Percentiles rank a stretch among this genome's conserved stretches.
Evolutionary conservation across 1,139 yeast genomes (phyloP).

Genomic region (Taphrina flavorubra): DNA sequence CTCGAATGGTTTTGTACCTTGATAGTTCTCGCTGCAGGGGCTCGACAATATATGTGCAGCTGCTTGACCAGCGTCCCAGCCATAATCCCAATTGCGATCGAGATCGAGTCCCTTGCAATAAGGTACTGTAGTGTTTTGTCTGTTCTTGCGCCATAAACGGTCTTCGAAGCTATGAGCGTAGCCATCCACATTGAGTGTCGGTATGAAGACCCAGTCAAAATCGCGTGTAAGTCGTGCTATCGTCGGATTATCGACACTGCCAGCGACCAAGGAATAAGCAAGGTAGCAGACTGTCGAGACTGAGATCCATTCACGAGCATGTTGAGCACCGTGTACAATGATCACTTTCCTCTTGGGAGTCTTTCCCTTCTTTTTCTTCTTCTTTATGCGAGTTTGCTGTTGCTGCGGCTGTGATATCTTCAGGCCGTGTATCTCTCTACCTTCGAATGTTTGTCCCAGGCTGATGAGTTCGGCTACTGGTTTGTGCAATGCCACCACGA

Average conservation of each 20-base stretch:
- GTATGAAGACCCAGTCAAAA: conserved; percentile 75
- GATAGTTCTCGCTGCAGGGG: conserved; percentile 55
- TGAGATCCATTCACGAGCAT: conserved; percentile 91
- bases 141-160: conserved; percentile 85
- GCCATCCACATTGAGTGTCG: conserved; percentile 90
- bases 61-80: conserved; percentile 60
- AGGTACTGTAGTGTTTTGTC: conserved; percentile 73
- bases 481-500: conserved; percentile 63
- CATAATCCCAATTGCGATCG: conserved; percentile 81
- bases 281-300: conserved; percentile 71
- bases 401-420: conserved; percentile 17
- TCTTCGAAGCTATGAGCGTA: conserved; percentile 85
- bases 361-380: conserved; percentile 51
- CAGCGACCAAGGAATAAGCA: conserved; percentile 62
- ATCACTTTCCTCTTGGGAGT: conserved; percentile 59
- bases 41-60: conserved; percentile 10
- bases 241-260: conserved; percentile 57
- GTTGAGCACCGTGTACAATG: conserved; percentile 81
- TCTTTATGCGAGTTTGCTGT: conserved; percentile 58
- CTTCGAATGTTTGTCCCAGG: conserved; percentile 77
- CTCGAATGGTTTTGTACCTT: conserved; percentile 78
- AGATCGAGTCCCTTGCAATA: conserved; percentile 82
- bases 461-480: conserved; percentile 64
- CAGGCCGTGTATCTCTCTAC: conserved; percentile 69
- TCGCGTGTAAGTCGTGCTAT: conserved; percentile 53